Evolutionary conservation across 1,139 yeast genomes (phyloP).

Genomic region (Yamadazyma kanchanaburiensis): DNA sequence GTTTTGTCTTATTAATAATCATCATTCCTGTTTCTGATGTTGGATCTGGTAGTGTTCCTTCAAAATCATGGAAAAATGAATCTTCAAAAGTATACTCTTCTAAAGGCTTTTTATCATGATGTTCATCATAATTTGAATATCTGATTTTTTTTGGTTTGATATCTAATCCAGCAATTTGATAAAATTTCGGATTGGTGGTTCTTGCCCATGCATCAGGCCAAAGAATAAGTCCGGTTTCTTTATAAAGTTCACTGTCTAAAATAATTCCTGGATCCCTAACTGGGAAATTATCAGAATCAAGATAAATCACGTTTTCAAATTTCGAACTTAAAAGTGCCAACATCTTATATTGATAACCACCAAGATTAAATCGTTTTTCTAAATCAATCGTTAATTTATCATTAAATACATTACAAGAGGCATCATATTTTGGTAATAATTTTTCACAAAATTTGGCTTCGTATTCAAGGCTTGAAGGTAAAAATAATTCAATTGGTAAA

Average conservation of each 20-base stretch:
- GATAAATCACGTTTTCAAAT: slow-evolving; percentile 56
- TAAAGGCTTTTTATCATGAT: slow-evolving; percentile 26
- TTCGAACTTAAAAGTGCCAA: slow-evolving; percentile 57
- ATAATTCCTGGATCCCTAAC: slow-evolving; percentile 50
- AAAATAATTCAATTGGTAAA: slow-evolving; percentile 45
- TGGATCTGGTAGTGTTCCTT: slow-evolving; percentile 60
- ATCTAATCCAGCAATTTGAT: slow-evolving; percentile 38
- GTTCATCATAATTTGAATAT: slow-evolving; percentile 30
- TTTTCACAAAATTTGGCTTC: slow-evolving; percentile 52
- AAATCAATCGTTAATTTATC: slow-evolving; percentile 23
- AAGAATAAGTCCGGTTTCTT: slow-evolving; percentile 41
- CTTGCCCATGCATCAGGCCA: slow-evolving; percentile 54
- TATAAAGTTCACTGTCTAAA: slow-evolving; percentile 37
- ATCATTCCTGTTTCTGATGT: slow-evolving; percentile 65
- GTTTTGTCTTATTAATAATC: slow-evolving; percentile 50
- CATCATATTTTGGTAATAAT: slow-evolving; percentile 48
- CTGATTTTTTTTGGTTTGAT: slow-evolving; percentile 38
- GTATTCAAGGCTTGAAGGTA: slow-evolving; percentile 49
- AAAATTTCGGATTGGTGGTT: slow-evolving; percentile 45
- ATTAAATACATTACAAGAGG: slow-evolving; percentile 51
- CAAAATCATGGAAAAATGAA: slow-evolving; percentile 50
- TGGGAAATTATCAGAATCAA: slow-evolving; percentile 71
- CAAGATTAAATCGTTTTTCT: slow-evolving; percentile 30
- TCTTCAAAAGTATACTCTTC: slow-evolving; percentile 29
- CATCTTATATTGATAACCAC: slow-evolving; percentile 62